Conservation (phyloP, 2,329 filamentous ascomycete genomes). For the Xylaria polymorpha region DNA sequence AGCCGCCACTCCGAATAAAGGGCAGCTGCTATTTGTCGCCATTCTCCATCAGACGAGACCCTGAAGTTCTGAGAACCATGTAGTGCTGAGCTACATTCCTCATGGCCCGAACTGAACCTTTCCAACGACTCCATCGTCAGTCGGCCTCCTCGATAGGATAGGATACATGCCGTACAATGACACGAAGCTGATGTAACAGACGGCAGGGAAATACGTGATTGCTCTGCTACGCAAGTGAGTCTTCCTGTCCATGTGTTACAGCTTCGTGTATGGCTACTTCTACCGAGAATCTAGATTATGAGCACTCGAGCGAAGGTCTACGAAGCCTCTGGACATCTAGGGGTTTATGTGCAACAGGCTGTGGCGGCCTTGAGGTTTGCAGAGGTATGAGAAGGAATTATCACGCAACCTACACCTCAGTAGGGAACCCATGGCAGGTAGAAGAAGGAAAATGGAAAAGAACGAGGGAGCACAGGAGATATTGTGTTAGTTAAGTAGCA, state of each 20-base stretch:
- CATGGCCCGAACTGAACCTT: background rate
- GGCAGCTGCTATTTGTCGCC: background rate
- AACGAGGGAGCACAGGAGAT: background rate
- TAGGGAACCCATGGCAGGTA: background rate
- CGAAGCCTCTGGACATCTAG: background rate
- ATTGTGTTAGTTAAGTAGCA: conserved; percentile 10
- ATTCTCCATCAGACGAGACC: background rate
- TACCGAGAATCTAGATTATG: background rate
- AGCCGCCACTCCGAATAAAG: background rate
- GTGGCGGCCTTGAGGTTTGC: background rate
- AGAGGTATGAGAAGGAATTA: background rate
- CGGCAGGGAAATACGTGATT: background rate
- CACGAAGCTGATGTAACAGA: background rate
- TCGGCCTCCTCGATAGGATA: background rate
- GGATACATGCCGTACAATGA: background rate
- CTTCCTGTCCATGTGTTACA: background rate
- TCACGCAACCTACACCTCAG: conserved; percentile 13
- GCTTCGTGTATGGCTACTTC: background rate
- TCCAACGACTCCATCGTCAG: background rate
- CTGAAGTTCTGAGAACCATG: background rate
- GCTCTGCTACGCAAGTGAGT: conserved; percentile 2
- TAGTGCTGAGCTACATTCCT: background rate
- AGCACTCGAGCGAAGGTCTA: background rate
- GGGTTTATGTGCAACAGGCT: background rate
- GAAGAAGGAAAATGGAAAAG: background rate